A percentile compares a stretch with the other conserved stretches of the same genome.
Conservation (phyloP, 2,329 filamentous ascomycete species). For the Paraphoma chrysanthemicola region DNA sequence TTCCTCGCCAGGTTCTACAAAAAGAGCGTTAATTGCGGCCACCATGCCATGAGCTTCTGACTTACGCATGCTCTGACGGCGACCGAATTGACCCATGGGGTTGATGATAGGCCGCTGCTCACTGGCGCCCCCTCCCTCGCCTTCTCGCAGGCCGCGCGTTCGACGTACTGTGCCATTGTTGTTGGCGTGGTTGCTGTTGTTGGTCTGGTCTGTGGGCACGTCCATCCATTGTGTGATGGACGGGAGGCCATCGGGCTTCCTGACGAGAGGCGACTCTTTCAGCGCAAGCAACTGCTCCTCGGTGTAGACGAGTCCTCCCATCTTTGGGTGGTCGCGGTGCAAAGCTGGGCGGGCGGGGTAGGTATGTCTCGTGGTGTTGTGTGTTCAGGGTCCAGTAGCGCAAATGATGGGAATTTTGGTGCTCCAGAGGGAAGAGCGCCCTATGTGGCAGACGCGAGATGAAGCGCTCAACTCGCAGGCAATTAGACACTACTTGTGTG, state of each 20-base stretch:
- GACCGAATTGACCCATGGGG: conserved; percentile 47
- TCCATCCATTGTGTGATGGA: conserved; percentile 97
- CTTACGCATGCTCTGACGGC: conserved; percentile 51
- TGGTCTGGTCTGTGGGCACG: conserved; percentile 55
- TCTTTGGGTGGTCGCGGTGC: conserved; percentile 19
- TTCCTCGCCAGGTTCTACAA: conserved; percentile 71
- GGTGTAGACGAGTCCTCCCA: conserved; percentile 64
- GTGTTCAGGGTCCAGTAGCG: conserved; percentile 1
- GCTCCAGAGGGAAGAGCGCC: conserved; percentile 14
- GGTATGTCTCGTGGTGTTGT: conserved; percentile 3
- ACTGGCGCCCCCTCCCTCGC: conserved; percentile 28
- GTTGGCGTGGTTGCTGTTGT: conserved; percentile 32
- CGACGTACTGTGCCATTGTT: conserved; percentile 33
- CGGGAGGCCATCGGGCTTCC: conserved; percentile 79
- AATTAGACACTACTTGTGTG: conserved; percentile 19
- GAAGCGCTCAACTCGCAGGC: conserved; percentile 24
- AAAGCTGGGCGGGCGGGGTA: conserved; percentile 22
- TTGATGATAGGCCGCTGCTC: conserved; percentile 41
- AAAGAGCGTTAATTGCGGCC: conserved; percentile 38
- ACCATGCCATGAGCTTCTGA: conserved; percentile 54
- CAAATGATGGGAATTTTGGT: neutral
- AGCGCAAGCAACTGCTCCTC: conserved; percentile 77
- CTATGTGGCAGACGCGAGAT: conserved; percentile 20
- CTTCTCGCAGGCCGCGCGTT: conserved; percentile 33
- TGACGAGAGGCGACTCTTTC: conserved; percentile 81